Evolutionary conservation across 805 yeast genomes (phyloP), one percentile per base, ranked within the genome.

Genomic region (Hanseniaspora thailandica): DNA sequence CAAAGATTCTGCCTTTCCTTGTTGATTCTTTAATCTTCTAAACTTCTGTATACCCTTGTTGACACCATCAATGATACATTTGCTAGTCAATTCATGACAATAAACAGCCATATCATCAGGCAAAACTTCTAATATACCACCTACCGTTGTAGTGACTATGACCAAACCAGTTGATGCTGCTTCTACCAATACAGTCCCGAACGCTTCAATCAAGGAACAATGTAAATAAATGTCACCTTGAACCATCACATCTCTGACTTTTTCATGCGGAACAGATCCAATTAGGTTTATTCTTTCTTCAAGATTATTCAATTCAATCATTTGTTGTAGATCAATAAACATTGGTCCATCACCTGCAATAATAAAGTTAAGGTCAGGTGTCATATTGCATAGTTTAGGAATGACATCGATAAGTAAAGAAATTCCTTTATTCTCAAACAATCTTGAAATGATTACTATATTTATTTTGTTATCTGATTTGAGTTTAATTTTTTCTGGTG

Each of bases 331-430:
- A 61, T 93, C 97, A 9, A 93, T 78, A 60, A 84, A 88, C 61
- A 86, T 86, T 1, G 99, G 99, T 0, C 99, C 99, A 66, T 87
- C 94, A 12, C 99, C 99, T 3, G 97, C 99, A 45, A 93, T 80
- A 2, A 90, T 66, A 59, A 93, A 89, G 49, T 80, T 77, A 1
- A 89, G 89, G 17, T 78, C 75, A 0, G 77, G 73, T 52, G 80
- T 76, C 15, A 69, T 65, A 6, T 70, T 62, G 63, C 98, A 93
- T 3, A 93, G 80, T 39, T 80, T 70, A 0, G 99, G 99, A 22
- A 93, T 84, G 13, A 87, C 76, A 0, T 86, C 93, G 2, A 84
- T 81, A 20, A 93, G 69, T 20, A 93, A 71, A 62, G 89, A 98
- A 0, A 95, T 93, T 34, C 99, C 99, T 64, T 93, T 93, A 65